These are phyloP conservation scores for Ustilago shanxiensis DNA, from an alignment of 1,284 basidiomycete species.

Conservation along the genomic window DNA sequence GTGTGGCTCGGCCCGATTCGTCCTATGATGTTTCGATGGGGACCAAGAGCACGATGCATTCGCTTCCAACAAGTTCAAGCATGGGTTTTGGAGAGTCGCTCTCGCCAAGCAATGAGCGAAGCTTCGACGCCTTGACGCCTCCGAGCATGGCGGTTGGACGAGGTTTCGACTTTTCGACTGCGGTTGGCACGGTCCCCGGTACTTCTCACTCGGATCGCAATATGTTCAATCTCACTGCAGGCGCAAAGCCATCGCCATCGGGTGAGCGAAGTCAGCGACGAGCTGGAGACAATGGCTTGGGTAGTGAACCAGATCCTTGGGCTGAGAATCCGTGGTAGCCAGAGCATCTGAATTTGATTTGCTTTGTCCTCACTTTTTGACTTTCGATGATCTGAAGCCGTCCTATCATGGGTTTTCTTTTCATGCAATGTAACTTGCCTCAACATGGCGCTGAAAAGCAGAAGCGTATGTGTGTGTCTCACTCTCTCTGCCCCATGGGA, in stretches of 20 bases:
- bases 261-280: slow-evolving; percentile 30
- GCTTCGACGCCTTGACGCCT: slow-evolving; percentile 31
- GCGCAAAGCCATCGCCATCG: slow-evolving; percentile 20
- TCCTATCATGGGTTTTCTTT: neutral
- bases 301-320: slow-evolving; percentile 38
- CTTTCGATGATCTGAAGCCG: no score
- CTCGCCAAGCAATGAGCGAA: slow-evolving; percentile 16
- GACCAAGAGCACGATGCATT: slow-evolving; percentile 29
- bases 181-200: slow-evolving; percentile 11
- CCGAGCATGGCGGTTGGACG: slow-evolving; percentile 34
- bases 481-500: neutral
- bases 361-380: neutral
- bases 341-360: no score
- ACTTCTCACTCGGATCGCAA: slow-evolving; percentile 24
- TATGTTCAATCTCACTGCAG: slow-evolving; percentile 19
- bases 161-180: slow-evolving; percentile 32
- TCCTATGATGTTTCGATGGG: slow-evolving; percentile 37
- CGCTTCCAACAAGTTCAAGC: slow-evolving; percentile 21
- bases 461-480: neutral
- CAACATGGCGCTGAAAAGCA: neutral
- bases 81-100: slow-evolving; percentile 16
- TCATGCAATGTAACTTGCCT: neutral
- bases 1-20: slow-evolving; percentile 24
- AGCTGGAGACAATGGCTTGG: slow-evolving; percentile 14
- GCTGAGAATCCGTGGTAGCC: slow-evolving; percentile 49